A percentile compares a stretch with the other conserved stretches of the same genome.
phyloP scores from a whole-genome alignment of 768 basidiomycete species.

The Psilocybe subaeruginosa region DNA sequence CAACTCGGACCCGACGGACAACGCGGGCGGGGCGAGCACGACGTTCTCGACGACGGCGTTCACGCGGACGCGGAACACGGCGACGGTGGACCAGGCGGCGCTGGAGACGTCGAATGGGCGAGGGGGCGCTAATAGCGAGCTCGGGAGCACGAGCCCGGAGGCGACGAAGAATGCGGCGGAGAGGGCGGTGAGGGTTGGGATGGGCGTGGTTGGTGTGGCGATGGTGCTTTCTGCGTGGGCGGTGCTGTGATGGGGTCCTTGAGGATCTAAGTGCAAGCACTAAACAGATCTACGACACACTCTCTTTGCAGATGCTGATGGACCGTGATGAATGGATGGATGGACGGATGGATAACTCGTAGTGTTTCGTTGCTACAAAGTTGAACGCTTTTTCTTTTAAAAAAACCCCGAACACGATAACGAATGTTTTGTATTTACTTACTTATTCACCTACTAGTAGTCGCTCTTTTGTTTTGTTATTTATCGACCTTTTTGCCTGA shows the following conservation, averaged over 20 bases:
- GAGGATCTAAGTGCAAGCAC: not conserved
- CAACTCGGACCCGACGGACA: slow-evolving; percentile 36
- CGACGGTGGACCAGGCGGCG: slow-evolving; percentile 52
- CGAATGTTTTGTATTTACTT: not conserved
- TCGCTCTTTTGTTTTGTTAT: not conserved
- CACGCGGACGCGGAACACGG: slow-evolving; percentile 54
- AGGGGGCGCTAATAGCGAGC: slow-evolving; percentile 19
- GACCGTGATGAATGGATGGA: not conserved
- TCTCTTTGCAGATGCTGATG: no score
- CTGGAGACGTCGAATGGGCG: slow-evolving; percentile 64
- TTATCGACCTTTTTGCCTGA: not conserved
- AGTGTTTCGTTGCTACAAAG: not conserved
- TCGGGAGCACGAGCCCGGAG: slow-evolving; percentile 43
- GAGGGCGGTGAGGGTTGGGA: not conserved
- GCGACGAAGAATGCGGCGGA: slow-evolving; percentile 18
- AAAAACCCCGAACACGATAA: not conserved
- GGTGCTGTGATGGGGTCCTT: not conserved
- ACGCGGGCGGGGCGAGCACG: slow-evolving; percentile 33
- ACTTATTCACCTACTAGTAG: not conserved
- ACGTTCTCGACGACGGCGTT: slow-evolving; percentile 57
- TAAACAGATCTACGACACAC: no score
- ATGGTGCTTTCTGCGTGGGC: not conserved
- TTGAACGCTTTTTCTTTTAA: not conserved
- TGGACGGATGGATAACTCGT: not conserved
- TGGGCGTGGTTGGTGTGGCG: not conserved